A percentile compares a stretch with the other conserved stretches of the same genome.
These are phyloP conservation scores for Cladosporium sp. DNA, from an alignment of 2,329 filamentous ascomycete species.

Conservation along the genomic window DNA sequence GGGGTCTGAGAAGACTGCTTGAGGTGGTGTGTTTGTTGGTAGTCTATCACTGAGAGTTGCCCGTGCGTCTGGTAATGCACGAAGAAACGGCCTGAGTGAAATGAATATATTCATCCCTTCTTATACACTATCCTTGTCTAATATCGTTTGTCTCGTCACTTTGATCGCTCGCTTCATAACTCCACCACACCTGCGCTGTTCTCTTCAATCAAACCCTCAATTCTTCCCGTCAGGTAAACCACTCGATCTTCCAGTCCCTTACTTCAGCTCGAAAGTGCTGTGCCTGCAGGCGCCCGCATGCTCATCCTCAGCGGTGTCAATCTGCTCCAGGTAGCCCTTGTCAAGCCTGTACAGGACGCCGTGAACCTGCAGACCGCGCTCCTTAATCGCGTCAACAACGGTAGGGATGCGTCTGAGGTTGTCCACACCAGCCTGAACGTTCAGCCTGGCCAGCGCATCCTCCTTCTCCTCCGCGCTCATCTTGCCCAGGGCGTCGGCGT, in stretches of 20 bases:
- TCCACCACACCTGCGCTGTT: too few relatives aligned
- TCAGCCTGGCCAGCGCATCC: slow-evolving; percentile 68
- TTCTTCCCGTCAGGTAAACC: too few relatives aligned
- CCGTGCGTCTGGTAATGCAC: too few relatives aligned
- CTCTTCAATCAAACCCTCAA: too few relatives aligned
- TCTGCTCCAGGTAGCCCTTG: slow-evolving; percentile 50
- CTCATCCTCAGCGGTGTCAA: slow-evolving; percentile 40
- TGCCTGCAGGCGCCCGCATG: slow-evolving; percentile 18
- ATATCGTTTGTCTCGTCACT: too few relatives aligned
- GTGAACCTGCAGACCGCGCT: slow-evolving; percentile 69
- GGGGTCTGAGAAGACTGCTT: background rate
- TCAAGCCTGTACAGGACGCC: slow-evolving; percentile 71
- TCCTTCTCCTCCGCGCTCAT: slow-evolving; percentile 47
- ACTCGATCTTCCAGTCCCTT: background rate
- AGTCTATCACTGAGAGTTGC: too few relatives aligned
- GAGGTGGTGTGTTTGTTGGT: too few relatives aligned
- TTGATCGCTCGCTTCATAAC: too few relatives aligned
- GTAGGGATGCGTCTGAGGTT: slow-evolving; percentile 64
- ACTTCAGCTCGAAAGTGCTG: slow-evolving; percentile 23
- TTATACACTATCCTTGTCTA: too few relatives aligned
- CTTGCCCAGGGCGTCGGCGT: slow-evolving; percentile 47
- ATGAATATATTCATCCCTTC: too few relatives aligned
- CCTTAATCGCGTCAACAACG: slow-evolving; percentile 65
- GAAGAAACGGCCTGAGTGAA: too few relatives aligned
- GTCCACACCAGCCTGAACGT: slow-evolving; percentile 66